Evolutionary conservation across 2,329 filamentous ascomycete genomes (phyloP), one percentile per base, ranked within the genome.

Genomic region (Paraphoma chrysanthemicola): DNA sequence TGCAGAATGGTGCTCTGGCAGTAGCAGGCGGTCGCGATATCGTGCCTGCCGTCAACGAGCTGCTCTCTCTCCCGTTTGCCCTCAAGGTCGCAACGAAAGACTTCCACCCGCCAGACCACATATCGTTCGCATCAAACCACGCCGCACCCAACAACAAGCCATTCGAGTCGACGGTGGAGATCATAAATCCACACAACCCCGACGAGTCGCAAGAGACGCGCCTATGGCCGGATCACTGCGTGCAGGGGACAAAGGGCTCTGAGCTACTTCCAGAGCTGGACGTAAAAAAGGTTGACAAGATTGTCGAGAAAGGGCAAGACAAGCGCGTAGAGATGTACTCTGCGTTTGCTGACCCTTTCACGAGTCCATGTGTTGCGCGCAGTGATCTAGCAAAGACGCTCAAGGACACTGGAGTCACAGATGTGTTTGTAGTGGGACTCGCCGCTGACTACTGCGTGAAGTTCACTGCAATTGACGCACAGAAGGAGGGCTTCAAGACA

Each of bases 381-480:
- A 88, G 85, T 68, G 88, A 88, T 12, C 80, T 98, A 28, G 84
- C 83, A 1, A 78, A 71, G 1, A 70, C 81, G 46, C 75, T 99
- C 64, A 82, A 76, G 49, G 81, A 80, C 2, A 80, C 79, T 14
- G 80, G 78, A 0, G 80, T 96, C 29, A 92, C 90, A 6, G 85
- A 96, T 74, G 91, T 97, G 6, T 97, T 89, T 74, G 86, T 95
- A 18, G 92, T 92, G 1, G 95, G 95, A 0, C 73, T 99, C 52
- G 94, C 95, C 3, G 88, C 87, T 16, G 95, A 98, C 77, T 97
- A 91, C 75, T 99, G 95, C 74, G 93, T 98, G 53, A 89, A 87
- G 72, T 85, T 79, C 60, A 96, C 93, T 14, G 94, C 93, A 0
- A 77, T 92, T 48, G 91, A 97, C 81, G 89, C 93, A 0, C 82